Conservation (phyloP, 768 basidiomycete species). For the Xerocomus potaroensis region DNA sequence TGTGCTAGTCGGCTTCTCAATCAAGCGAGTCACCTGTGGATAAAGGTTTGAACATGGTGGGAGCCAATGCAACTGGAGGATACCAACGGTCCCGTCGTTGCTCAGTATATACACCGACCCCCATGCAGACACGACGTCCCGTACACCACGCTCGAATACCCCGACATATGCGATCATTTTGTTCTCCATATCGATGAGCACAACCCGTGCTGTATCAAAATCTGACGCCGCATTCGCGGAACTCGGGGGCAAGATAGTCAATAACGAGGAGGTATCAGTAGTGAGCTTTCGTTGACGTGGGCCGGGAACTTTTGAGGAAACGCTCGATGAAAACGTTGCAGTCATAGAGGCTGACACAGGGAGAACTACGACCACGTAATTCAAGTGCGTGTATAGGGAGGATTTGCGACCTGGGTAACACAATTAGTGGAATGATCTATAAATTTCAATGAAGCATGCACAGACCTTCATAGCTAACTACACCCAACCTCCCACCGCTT, state of each 20-base stretch:
- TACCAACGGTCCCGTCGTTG: conserved; percentile 69
- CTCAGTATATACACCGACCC: conserved; percentile 74
- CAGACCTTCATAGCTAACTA: conserved; percentile 89
- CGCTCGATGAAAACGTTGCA: conserved; percentile 37
- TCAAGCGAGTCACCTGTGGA: conserved; percentile 55
- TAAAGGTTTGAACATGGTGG: not conserved
- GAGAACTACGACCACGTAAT: conserved; percentile 87
- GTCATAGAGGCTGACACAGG: conserved; percentile 73
- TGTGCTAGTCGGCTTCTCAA: conserved; percentile 76
- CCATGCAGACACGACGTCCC: conserved; percentile 80
- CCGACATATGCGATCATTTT: conserved; percentile 84
- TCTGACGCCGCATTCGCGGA: conserved; percentile 41
- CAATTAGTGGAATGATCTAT: not conserved
- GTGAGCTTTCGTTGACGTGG: conserved; percentile 24
- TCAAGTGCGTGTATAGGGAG: conserved; percentile 69
- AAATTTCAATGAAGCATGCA: not conserved
- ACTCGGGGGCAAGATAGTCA: conserved; percentile 1
- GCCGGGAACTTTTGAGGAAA: conserved; percentile 52
- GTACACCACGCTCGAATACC: conserved; percentile 77
- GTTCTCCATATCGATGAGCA: conserved; percentile 88
- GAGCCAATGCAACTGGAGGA: not conserved
- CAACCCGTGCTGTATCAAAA: conserved; percentile 71
- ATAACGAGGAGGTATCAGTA: conserved; percentile 8
- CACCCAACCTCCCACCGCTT: conserved; percentile 74
- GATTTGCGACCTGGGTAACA: conserved; percentile 45